phyloP scores from a whole-genome alignment of 2,329 filamentous ascomycete species.

The Microsporum canis region DNA sequence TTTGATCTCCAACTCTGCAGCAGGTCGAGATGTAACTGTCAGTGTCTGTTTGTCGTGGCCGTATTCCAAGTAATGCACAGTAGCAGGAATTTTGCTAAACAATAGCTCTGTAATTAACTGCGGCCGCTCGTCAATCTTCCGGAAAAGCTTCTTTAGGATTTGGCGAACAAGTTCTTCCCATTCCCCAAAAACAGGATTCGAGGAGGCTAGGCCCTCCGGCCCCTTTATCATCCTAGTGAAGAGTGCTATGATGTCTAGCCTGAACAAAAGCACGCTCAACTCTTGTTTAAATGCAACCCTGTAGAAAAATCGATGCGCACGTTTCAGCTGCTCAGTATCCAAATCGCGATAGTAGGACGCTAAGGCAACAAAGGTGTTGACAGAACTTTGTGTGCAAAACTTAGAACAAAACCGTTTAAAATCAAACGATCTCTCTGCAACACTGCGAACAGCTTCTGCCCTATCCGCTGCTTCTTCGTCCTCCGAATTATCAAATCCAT shows the following conservation, averaged over 20 bases:
- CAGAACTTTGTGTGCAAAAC: conserved; percentile 71
- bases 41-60: conserved; percentile 72
- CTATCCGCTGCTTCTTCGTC: conserved; percentile 50
- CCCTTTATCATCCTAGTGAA: conserved; percentile 90
- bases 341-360: conserved; percentile 72
- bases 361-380: conserved; percentile 80
- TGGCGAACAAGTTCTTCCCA: conserved; percentile 86
- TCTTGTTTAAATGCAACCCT: conserved; percentile 91
- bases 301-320: conserved; percentile 88
- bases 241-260: conserved; percentile 79
- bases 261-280: conserved; percentile 74
- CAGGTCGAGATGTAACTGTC: conserved; percentile 54
- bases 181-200: conserved; percentile 60
- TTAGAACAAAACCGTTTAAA: conserved; percentile 71
- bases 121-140: conserved; percentile 74
- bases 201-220: conserved; percentile 59
- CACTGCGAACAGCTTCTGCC: conserved; percentile 61
- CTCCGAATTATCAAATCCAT: conserved; percentile 45
- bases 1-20: conserved; percentile 74
- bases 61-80: conserved; percentile 78
- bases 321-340: conserved; percentile 67
- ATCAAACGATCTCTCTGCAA: conserved; percentile 83
- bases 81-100: conserved; percentile 81
- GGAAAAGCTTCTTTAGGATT: conserved; percentile 67
- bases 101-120: conserved; percentile 83